A percentile compares a stretch with the other conserved stretches of the same genome.
These are phyloP conservation scores for Podospora didyma DNA, from an alignment of 495 filamentous ascomycete species.

Conservation along the genomic window DNA sequence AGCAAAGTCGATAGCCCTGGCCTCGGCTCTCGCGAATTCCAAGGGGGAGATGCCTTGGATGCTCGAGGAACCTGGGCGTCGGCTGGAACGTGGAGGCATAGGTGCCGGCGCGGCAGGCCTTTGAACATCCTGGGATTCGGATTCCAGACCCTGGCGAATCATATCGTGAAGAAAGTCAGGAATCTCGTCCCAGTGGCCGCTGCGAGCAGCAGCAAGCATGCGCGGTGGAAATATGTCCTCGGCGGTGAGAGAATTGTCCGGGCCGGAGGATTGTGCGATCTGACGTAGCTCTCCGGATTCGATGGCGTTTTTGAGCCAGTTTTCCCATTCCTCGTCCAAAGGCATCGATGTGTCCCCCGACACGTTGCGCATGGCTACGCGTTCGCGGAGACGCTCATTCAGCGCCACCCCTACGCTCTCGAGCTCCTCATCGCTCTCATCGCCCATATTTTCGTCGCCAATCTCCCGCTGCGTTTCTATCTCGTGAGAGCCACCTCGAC, in stretches of 20 bases:
- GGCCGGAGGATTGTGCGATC: slow-evolving; percentile 28
- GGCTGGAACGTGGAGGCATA: not conserved
- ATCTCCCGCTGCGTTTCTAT: slow-evolving; percentile 12
- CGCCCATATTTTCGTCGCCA: slow-evolving; percentile 39
- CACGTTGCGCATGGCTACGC: slow-evolving; percentile 57
- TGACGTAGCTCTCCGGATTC: slow-evolving; percentile 54
- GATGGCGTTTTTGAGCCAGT: slow-evolving; percentile 78
- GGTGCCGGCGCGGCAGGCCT: not conserved
- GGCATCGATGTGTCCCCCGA: slow-evolving; percentile 58
- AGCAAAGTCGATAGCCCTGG: not conserved
- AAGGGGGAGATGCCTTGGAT: not conserved
- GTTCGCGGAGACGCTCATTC: slow-evolving; percentile 68
- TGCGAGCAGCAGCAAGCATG: slow-evolving; percentile 42
- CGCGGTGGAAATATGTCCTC: slow-evolving; percentile 38
- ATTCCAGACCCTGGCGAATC: slow-evolving; percentile 37
- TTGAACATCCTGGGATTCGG: not conserved
- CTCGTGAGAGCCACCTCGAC: slow-evolving; percentile 4
- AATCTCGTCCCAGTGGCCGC: slow-evolving; percentile 49
- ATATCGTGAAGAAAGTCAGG: slow-evolving; percentile 45
- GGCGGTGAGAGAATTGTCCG: slow-evolving; percentile 22
- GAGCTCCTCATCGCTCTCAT: slow-evolving; percentile 62
- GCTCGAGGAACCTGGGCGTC: not conserved
- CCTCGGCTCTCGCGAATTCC: not conserved
- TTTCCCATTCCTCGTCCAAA: slow-evolving; percentile 78
- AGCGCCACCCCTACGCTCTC: slow-evolving; percentile 69